Evolutionary conservation across 768 basidiomycete species (phyloP).

Genomic region (Lactarius pseudohatsudake): DNA sequence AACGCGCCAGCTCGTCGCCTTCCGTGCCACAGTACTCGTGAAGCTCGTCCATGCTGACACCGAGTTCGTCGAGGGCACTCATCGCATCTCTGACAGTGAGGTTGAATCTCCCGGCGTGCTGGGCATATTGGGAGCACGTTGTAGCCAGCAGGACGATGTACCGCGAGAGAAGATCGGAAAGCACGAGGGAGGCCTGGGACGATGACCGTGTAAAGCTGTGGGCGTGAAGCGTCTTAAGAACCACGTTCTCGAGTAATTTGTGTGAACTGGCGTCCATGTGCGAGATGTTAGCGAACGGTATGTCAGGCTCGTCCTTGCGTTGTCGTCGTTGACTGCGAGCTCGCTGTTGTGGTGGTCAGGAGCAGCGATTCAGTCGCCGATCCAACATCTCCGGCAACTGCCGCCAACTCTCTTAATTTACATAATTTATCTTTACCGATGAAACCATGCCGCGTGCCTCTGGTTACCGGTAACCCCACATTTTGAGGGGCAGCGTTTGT

Average conservation of each 20-base stretch:
- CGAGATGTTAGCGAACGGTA: background rate
- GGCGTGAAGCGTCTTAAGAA: conserved; percentile 71
- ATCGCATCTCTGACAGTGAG: conserved; percentile 61
- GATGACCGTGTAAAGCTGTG: conserved; percentile 78
- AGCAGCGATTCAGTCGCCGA: conserved; percentile 30
- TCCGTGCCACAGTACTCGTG: conserved; percentile 64
- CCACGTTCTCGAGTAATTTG: conserved; percentile 65
- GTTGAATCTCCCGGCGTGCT: conserved; percentile 66
- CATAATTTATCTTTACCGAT: background rate
- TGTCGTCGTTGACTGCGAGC: conserved; percentile 28
- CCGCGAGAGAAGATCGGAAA: conserved; percentile 74
- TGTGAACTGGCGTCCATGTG: conserved; percentile 54
- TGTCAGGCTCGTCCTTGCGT: conserved; percentile 16
- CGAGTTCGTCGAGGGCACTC: conserved; percentile 71
- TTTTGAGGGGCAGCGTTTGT: too few relatives aligned
- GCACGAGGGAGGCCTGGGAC: conserved; percentile 62
- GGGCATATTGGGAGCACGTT: conserved; percentile 70
- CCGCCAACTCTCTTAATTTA: background rate
- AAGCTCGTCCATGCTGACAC: conserved; percentile 68
- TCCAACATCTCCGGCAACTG: conserved; percentile 21
- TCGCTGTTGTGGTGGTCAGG: conserved; percentile 31
- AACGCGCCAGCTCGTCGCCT: conserved; percentile 65
- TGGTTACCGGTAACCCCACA: too few relatives aligned
- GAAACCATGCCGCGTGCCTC: too few relatives aligned
- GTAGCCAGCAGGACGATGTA: conserved; percentile 66